Conservation (phyloP, 129 eudicot species). For the Saposhnikovia divaricata region DNA sequence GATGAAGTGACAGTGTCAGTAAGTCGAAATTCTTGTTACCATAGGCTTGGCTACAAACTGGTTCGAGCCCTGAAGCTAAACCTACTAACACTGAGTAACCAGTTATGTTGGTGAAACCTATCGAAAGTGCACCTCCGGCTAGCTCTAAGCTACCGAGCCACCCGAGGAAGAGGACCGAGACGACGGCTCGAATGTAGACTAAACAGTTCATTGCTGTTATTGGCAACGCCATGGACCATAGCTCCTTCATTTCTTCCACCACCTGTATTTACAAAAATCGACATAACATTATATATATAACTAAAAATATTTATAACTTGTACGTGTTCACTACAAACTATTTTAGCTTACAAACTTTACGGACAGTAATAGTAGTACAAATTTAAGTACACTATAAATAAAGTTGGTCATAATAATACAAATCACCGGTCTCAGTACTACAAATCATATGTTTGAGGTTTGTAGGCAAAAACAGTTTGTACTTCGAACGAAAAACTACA, state of each 20-base stretch:
- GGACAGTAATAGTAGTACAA: background rate
- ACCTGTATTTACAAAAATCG: slow-evolving; percentile 24
- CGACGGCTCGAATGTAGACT: slow-evolving; percentile 69
- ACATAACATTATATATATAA: too few species aligned
- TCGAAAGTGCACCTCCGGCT: slow-evolving; percentile 90
- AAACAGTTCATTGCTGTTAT: slow-evolving; percentile 87
- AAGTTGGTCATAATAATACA: too few species aligned
- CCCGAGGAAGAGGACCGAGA: slow-evolving; percentile 76
- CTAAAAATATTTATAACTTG: too few species aligned
- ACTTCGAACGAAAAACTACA: too few species aligned
- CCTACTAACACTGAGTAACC: slow-evolving; percentile 94
- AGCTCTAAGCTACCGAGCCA: slow-evolving; percentile 80
- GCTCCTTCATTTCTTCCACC: slow-evolving; percentile 65
- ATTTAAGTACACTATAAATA: too few species aligned
- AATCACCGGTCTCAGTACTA: background rate
- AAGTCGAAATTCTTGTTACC: slow-evolving; percentile 69
- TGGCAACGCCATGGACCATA: slow-evolving; percentile 76
- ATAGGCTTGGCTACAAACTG: slow-evolving; percentile 82
- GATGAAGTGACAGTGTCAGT: slow-evolving; percentile 55
- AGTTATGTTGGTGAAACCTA: slow-evolving; percentile 88
- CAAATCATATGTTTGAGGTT: background rate
- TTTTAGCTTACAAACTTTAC: background rate
- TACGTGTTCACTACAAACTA: background rate
- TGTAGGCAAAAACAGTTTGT: too few species aligned
- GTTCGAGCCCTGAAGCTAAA: slow-evolving; percentile 78